Conservation (phyloP, 805 yeast genomes). For the Cyberlindnera xylosilytica region DNA sequence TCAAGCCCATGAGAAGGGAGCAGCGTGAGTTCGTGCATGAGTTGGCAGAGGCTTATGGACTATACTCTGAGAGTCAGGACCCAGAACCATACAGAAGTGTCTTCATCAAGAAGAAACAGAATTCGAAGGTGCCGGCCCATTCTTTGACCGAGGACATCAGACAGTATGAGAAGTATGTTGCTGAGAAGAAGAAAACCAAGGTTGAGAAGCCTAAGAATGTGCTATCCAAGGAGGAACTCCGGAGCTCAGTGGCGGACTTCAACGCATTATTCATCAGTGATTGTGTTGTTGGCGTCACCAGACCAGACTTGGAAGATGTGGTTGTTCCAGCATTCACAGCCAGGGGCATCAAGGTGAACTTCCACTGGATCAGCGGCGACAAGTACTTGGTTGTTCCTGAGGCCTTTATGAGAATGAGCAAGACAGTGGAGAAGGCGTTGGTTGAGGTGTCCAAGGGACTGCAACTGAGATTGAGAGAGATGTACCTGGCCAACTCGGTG, state of each 20-base stretch:
- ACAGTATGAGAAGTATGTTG: conserved; percentile 30
- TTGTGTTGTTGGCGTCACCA: conserved; percentile 50
- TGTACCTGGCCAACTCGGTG: conserved; percentile 49
- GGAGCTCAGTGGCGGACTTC: conserved; percentile 27
- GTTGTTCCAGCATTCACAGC: conserved; percentile 22
- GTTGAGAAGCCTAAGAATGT: not conserved
- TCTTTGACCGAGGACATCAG: conserved; percentile 44
- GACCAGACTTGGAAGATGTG: conserved; percentile 29
- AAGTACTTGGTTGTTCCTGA: conserved; percentile 42
- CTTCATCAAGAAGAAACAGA: conserved; percentile 42
- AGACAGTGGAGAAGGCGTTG: conserved; percentile 42
- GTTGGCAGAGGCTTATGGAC: conserved; percentile 53
- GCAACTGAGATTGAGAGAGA: conserved; percentile 32
- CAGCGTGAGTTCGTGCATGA: conserved; percentile 73
- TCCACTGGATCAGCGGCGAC: conserved; percentile 42
- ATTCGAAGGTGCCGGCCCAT: conserved; percentile 38
- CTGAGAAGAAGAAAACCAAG: conserved; percentile 28
- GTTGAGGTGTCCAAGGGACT: conserved; percentile 37
- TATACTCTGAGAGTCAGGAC: conserved; percentile 75
- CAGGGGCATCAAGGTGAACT: conserved; percentile 21
- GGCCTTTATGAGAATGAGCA: conserved; percentile 32
- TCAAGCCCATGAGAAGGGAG: conserved; percentile 68
- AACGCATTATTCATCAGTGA: conserved; percentile 57
- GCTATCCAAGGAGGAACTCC: not conserved
- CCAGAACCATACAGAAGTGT: conserved; percentile 78